Conservation (phyloP, 2,329 filamentous ascomycete genomes). For the Diaporthe vaccinii region DNA sequence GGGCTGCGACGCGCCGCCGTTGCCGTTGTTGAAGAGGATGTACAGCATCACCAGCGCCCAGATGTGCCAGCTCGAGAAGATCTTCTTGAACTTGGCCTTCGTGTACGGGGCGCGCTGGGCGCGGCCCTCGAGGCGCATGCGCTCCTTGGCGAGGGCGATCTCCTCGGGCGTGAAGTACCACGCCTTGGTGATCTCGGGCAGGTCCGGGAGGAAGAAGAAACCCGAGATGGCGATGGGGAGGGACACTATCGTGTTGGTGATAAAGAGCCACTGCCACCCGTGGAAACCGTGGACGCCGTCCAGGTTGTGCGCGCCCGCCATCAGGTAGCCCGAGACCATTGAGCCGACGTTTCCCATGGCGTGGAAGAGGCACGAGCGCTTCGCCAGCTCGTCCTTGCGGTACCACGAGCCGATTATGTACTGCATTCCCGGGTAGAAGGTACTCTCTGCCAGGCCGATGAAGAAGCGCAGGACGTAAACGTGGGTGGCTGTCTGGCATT, state of each 20-base stretch:
- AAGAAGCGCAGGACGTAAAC: constrained; percentile 59
- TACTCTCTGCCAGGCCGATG: constrained; percentile 57
- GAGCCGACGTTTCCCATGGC: constrained; percentile 72
- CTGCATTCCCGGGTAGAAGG: constrained; percentile 56
- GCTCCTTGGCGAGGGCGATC: constrained; percentile 54
- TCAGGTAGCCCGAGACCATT: constrained; percentile 49
- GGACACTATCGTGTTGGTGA: constrained; percentile 70
- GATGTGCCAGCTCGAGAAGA: constrained; percentile 75
- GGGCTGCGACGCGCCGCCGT: constrained; percentile 61
- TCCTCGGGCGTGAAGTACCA: constrained; percentile 56
- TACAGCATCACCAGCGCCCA: constrained; percentile 71
- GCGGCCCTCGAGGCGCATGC: constrained; percentile 60
- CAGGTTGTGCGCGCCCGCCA: constrained; percentile 64
- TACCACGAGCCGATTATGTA: constrained; percentile 63
- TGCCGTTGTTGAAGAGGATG: constrained; percentile 75
- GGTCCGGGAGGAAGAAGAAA: constrained; percentile 59
- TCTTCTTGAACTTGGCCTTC: constrained; percentile 67
- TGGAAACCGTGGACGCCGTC: constrained; percentile 62
- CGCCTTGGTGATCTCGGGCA: constrained; percentile 55
- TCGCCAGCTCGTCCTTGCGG: constrained; percentile 61
- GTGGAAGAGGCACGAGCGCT: constrained; percentile 63
- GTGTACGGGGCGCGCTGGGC: constrained; percentile 57
- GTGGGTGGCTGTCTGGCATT: constrained; percentile 51
- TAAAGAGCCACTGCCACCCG: constrained; percentile 70
- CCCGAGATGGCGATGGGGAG: constrained; percentile 68